Percentiles rank a stretch among this genome's conserved stretches.
These are phyloP conservation scores for Cyberlindnera maritima DNA, from an alignment of 805 yeast species.

Conservation along the genomic window DNA sequence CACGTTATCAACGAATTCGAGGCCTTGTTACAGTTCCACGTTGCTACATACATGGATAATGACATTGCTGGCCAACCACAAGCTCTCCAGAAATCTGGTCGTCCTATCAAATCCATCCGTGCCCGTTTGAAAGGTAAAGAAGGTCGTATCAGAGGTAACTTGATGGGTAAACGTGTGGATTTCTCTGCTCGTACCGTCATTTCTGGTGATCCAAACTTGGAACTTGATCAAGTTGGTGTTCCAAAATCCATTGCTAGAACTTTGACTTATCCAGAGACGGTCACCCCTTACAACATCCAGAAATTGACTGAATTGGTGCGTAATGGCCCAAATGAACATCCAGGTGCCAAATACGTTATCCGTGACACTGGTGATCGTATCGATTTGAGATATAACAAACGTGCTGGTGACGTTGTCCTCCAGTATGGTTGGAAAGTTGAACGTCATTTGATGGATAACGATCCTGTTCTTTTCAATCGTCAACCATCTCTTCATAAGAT, in stretches of 20 bases:
- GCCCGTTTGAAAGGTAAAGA: slow-evolving; percentile 99
- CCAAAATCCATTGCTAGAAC: slow-evolving; percentile 96
- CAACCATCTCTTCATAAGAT: slow-evolving; percentile 98
- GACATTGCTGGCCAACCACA: slow-evolving; percentile 99
- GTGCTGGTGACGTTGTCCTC: slow-evolving; percentile 96
- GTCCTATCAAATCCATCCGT: slow-evolving; percentile 97
- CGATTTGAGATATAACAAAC: slow-evolving; percentile 92
- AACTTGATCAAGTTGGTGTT: slow-evolving; percentile 98
- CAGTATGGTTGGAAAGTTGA: slow-evolving; percentile 99
- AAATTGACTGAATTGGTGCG: slow-evolving; percentile 89
- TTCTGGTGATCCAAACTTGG: slow-evolving; percentile 98
- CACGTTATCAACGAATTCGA: slow-evolving; percentile 97
- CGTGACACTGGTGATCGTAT: slow-evolving; percentile 99
- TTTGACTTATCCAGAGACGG: slow-evolving; percentile 93
- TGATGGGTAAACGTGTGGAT: slow-evolving; percentile 99
- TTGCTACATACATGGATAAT: slow-evolving; percentile 99
- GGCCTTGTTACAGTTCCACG: slow-evolving; percentile 92
- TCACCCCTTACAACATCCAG: slow-evolving; percentile 96
- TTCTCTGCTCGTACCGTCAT: slow-evolving; percentile 98
- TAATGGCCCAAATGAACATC: slow-evolving; percentile 98
- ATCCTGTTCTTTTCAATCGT: slow-evolving; percentile 97
- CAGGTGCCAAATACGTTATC: slow-evolving; percentile 98
- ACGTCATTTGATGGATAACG: slow-evolving; percentile 96
- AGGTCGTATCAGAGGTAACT: slow-evolving; percentile 96
- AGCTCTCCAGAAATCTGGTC: slow-evolving; percentile 96